Evolutionary conservation across 1,139 yeast genomes (phyloP), one percentile per base, ranked within the genome.

Genomic region (Hansenula lynferdii): DNA sequence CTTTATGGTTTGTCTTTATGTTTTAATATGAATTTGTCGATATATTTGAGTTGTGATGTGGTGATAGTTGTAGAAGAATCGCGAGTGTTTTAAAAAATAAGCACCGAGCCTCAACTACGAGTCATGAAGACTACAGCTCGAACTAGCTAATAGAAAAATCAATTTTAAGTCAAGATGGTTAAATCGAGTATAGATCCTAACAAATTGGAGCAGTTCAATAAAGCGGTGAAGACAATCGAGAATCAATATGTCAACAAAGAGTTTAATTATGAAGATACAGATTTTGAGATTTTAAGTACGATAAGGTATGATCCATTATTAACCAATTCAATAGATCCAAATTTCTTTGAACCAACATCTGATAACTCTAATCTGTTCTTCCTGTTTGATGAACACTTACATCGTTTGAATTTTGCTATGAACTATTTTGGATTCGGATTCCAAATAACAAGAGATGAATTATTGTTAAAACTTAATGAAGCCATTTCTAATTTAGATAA

Each of bases 261-360:
- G 10, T 18, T 26, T n/a, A 26, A 38, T 4, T 14, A 27, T 11
- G 32, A 45, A 11, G 51, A 54, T 6, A 44, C 48, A 9, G 61
- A 67, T 14, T 81, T 84, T 51, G 72, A 78, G 42, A 53, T 85
- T 10, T 63, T 85, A 16, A 72, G 87, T 30, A 80, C 95, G 1
- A 70, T 86, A 19, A 62, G 95, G 35, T 86, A 80, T 50, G 95
- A 85, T 50, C 92, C 95, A 2, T 38, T 49, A 3, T 31, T 48
- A 11, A 35, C 42, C 1, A 40, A 36, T 9, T 33, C 39, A 1
- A 31, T 37, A 2, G 49, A 42, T 20, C 28, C 34, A 2, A 8
- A 28, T 10, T 29, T 31, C 4, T 38, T 41, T 28, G 44, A 42
- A 1, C 23, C 42, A 4, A 51, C 54, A 49, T 6, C 51, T 7